Evolutionary conservation across 2,329 filamentous ascomycete species (phyloP).

Genomic region (Arthrobotrys conoides): DNA sequence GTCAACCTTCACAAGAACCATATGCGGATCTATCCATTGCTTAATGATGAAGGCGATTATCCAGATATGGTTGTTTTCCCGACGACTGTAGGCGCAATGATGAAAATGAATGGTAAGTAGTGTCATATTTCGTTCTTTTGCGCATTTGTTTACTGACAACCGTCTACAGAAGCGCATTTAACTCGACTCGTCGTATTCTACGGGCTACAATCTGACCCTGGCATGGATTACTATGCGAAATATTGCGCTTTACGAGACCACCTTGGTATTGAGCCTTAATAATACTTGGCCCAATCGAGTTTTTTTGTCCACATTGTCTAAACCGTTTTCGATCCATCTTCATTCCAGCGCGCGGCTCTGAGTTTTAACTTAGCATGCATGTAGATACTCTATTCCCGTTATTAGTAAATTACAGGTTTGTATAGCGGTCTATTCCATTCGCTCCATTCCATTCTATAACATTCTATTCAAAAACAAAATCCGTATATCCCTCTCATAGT

Average conservation of each 20-base stretch:
- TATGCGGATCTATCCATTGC: slow-evolving; percentile 57
- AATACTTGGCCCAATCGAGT: neutral
- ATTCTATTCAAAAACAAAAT: slow-evolving; percentile 1
- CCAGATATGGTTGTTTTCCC: slow-evolving; percentile 58
- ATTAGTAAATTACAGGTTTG: slow-evolving; percentile 13
- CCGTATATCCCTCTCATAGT: neutral
- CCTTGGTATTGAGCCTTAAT: slow-evolving; percentile 56
- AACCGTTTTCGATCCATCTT: neutral
- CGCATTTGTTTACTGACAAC: neutral
- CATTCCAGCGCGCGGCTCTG: neutral
- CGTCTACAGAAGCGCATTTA: slow-evolving; percentile 42
- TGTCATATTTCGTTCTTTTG: neutral
- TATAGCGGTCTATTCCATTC: slow-evolving; percentile 31
- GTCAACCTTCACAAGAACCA: slow-evolving; percentile 59
- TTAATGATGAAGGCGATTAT: slow-evolving; percentile 52
- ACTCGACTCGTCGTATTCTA: slow-evolving; percentile 58
- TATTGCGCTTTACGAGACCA: slow-evolving; percentile 59
- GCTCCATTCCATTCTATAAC: slow-evolving; percentile 9
- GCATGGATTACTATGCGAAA: slow-evolving; percentile 59
- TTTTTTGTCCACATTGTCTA: neutral
- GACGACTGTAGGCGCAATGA: slow-evolving; percentile 50
- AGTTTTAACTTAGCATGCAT: slow-evolving; percentile 24
- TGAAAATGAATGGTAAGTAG: slow-evolving; percentile 59
- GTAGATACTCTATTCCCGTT: slow-evolving; percentile 44
- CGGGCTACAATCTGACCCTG: slow-evolving; percentile 45